These are phyloP conservation scores for Colletotrichum sublineola DNA, from an alignment of 2,329 filamentous ascomycete species.

Conservation along the genomic window DNA sequence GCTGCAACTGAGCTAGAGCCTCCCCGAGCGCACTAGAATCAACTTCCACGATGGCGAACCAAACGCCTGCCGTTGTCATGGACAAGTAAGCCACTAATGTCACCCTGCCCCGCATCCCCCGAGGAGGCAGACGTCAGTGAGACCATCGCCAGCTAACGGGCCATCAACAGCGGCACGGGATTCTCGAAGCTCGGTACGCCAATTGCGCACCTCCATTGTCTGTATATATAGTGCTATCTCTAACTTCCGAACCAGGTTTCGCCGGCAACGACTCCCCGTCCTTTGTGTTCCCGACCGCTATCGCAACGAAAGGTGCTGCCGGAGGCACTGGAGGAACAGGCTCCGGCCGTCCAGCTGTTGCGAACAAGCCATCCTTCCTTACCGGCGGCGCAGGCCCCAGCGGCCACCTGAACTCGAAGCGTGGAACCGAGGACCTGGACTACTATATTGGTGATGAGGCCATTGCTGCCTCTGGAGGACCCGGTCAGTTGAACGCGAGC, in stretches of 20 bases:
- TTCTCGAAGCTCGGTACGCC: slow-evolving; percentile 96
- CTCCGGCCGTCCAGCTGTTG: slow-evolving; percentile 89
- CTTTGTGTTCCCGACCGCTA: slow-evolving; percentile 98
- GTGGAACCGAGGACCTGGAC: slow-evolving; percentile 96
- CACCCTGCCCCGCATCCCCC: slow-evolving; percentile 48
- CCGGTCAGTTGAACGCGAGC: slow-evolving; percentile 67
- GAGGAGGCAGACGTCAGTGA: slow-evolving; percentile 43
- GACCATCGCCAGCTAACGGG: slow-evolving; percentile 43
- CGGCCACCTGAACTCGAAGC: slow-evolving; percentile 89
- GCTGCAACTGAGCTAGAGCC: slow-evolving; percentile 34
- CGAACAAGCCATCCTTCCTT: slow-evolving; percentile 94
- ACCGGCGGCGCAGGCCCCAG: slow-evolving; percentile 88
- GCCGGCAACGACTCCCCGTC: slow-evolving; percentile 99
- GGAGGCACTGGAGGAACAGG: slow-evolving; percentile 81
- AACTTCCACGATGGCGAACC: slow-evolving; percentile 81
- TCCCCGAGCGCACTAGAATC: slow-evolving; percentile 26
- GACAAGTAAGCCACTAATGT: slow-evolving; percentile 86
- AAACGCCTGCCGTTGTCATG: slow-evolving; percentile 99
- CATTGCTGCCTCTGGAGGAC: slow-evolving; percentile 83
- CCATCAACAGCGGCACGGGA: slow-evolving; percentile 86
- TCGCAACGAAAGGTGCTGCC: slow-evolving; percentile 89
- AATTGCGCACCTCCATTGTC: slow-evolving; percentile 29
- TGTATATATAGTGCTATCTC: slow-evolving; percentile 46
- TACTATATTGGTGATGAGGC: slow-evolving; percentile 99
- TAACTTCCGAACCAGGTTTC: slow-evolving; percentile 75